Evolutionary conservation across 2,329 filamentous ascomycete species (phyloP).

Genomic region (Aschersonia sp.): DNA sequence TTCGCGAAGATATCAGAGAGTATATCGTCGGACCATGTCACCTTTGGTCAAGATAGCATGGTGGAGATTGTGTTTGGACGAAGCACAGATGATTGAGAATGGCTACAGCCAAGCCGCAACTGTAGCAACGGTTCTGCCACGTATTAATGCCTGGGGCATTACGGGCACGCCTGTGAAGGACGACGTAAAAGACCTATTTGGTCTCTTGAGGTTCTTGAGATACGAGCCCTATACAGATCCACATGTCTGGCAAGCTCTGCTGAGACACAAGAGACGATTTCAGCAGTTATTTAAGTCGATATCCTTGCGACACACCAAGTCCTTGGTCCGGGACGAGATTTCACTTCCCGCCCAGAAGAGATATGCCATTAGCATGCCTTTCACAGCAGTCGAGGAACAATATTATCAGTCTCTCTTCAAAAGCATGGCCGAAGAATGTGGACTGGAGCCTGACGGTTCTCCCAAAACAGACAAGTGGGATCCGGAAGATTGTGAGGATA

Average conservation of each 20-base stretch:
- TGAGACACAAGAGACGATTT: slow-evolving; percentile 50
- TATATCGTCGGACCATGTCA: slow-evolving; percentile 52
- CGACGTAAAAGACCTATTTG: slow-evolving; percentile 61
- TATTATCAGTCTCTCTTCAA: slow-evolving; percentile 67
- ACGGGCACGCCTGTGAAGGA: slow-evolving; percentile 78
- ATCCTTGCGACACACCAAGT: slow-evolving; percentile 75
- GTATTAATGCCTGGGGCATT: slow-evolving; percentile 81
- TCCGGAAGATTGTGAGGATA: slow-evolving; percentile 46
- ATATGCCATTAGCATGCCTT: slow-evolving; percentile 77
- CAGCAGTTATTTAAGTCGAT: slow-evolving; percentile 54
- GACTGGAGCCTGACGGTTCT: slow-evolving; percentile 47
- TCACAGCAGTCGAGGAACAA: slow-evolving; percentile 81
- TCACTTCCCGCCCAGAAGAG: slow-evolving; percentile 69
- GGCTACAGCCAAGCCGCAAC: slow-evolving; percentile 72
- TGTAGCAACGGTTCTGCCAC: slow-evolving; percentile 65
- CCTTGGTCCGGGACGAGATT: slow-evolving; percentile 63
- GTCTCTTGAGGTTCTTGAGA: slow-evolving; percentile 65
- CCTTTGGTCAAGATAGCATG: slow-evolving; percentile 70
- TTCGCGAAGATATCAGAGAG: slow-evolving; percentile 46
- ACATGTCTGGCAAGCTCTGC: slow-evolving; percentile 54
- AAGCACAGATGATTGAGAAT: slow-evolving; percentile 86
- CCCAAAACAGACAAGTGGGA: slow-evolving; percentile 51
- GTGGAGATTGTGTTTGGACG: slow-evolving; percentile 73
- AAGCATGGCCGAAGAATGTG: slow-evolving; percentile 57
- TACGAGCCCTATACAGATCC: slow-evolving; percentile 59